These are phyloP conservation scores for Lophiotrema nucula DNA, from an alignment of 495 filamentous ascomycete species.

Conservation along the genomic window DNA sequence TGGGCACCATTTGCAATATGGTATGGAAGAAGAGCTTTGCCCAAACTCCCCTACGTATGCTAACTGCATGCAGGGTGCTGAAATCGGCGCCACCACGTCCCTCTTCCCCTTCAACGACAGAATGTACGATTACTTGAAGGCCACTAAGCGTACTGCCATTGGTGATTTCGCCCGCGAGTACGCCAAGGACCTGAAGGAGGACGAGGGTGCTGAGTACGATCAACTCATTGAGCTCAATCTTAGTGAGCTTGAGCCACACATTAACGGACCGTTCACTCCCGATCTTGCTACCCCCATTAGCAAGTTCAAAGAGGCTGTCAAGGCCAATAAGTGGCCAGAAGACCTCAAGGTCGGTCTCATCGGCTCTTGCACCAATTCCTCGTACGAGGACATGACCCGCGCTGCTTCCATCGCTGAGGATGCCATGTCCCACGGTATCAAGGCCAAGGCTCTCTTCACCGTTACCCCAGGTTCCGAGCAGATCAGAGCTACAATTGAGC, in stretches of 20 bases:
- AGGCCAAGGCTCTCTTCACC: conserved; percentile 90
- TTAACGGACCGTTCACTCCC: conserved; percentile 99
- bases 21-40: conserved; percentile 27
- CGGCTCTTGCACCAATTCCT: conserved; percentile 99
- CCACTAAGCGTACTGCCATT: conserved; percentile 88
- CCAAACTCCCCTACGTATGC: background rate
- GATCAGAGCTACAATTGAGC: conserved; percentile 91
- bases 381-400: conserved; percentile 98
- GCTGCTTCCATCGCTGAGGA: conserved; percentile 93
- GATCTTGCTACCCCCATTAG: conserved; percentile 97
- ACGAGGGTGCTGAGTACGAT: conserved; percentile 94
- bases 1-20: conserved; percentile 64
- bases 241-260: conserved; percentile 90
- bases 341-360: conserved; percentile 96
- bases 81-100: conserved; percentile 97
- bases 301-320: conserved; percentile 92
- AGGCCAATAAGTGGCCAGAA: conserved; percentile 93
- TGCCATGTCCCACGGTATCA: conserved; percentile 88
- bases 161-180: conserved; percentile 86
- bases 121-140: conserved; percentile 91
- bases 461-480: conserved; percentile 98
- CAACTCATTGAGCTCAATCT: conserved; percentile 96
- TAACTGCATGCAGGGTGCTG: conserved; percentile 51
- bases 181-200: conserved; percentile 81
- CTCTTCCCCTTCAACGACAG: conserved; percentile 98